phyloP scores from a whole-genome alignment of 2,329 filamentous ascomycete species.

The Aspergillus pseudotamarii region DNA sequence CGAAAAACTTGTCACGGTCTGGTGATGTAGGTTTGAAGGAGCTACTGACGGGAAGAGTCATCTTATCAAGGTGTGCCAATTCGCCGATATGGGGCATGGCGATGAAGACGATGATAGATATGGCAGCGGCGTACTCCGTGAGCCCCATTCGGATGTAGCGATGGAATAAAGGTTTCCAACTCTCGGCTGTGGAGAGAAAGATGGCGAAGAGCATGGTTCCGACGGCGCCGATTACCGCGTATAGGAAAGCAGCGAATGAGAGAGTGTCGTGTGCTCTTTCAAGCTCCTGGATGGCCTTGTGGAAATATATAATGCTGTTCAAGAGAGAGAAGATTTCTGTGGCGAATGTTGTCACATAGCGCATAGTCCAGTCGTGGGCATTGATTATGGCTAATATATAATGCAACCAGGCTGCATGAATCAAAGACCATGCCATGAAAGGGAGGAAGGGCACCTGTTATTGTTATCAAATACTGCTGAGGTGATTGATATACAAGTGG shows the following conservation, averaged over 20 bases:
- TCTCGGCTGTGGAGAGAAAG: constrained; percentile 62
- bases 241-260: constrained; percentile 65
- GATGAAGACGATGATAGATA: constrained; percentile 68
- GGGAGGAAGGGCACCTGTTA: constrained; percentile 57
- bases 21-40: constrained; percentile 61
- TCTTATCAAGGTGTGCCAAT: constrained; percentile 60
- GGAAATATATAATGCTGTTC: constrained; percentile 70
- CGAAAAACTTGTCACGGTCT: constrained; percentile 59
- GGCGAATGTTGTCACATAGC: constrained; percentile 68
- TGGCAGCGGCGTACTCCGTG: constrained; percentile 66
- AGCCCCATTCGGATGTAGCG: constrained; percentile 63
- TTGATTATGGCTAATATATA: constrained; percentile 67
- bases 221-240: constrained; percentile 64
- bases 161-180: constrained; percentile 65
- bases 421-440: constrained; percentile 69
- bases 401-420: constrained; percentile 68
- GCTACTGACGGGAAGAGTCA: constrained; percentile 58
- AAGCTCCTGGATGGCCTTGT: constrained; percentile 67
- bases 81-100: constrained; percentile 65
- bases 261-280: constrained; percentile 60
- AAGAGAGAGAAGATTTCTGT: constrained; percentile 68
- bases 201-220: constrained; percentile 67
- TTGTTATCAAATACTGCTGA: not conserved
- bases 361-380: constrained; percentile 71
- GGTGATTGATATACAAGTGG: no score